Conservation (phyloP, 352 stramenopile genomes). For the Elongisporangium senticosum region DNA sequence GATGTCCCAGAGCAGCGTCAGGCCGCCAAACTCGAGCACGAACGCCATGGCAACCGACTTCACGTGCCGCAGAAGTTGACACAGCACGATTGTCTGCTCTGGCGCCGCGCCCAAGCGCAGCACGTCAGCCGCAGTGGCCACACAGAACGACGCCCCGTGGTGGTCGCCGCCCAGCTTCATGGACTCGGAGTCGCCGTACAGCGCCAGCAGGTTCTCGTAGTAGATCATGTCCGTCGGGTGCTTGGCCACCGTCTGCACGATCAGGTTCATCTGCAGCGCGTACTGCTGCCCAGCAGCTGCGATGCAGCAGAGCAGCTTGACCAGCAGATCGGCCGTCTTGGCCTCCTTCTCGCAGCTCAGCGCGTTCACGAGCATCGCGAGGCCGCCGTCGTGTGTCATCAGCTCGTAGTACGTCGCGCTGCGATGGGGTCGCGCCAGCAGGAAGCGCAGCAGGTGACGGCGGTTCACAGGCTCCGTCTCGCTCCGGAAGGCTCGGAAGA, state of each 20-base stretch:
- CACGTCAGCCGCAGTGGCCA: background rate
- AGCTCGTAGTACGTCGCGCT: background rate
- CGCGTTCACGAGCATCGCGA: background rate
- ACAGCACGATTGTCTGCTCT: background rate
- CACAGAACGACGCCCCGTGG: background rate
- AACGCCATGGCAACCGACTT: background rate
- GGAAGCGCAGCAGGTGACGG: background rate
- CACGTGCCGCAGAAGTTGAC: background rate
- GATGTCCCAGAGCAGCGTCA: background rate
- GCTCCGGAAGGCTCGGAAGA: background rate
- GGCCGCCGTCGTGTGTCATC: background rate
- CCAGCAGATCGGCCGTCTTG: background rate
- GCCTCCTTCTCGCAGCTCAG: background rate
- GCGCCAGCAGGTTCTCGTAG: background rate
- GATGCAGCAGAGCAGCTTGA: background rate
- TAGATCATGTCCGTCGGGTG: background rate
- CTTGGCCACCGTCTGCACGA: background rate
- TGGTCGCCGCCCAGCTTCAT: background rate
- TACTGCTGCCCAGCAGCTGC: background rate
- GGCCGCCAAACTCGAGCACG: background rate
- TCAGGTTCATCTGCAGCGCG: background rate
- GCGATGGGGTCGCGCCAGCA: background rate
- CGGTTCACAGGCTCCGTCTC: background rate
- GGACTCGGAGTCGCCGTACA: background rate
- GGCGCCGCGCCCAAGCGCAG: background rate